Conservation (phyloP, 2,329 filamentous ascomycete genomes). For the Harringtonia lauricola region DNA sequence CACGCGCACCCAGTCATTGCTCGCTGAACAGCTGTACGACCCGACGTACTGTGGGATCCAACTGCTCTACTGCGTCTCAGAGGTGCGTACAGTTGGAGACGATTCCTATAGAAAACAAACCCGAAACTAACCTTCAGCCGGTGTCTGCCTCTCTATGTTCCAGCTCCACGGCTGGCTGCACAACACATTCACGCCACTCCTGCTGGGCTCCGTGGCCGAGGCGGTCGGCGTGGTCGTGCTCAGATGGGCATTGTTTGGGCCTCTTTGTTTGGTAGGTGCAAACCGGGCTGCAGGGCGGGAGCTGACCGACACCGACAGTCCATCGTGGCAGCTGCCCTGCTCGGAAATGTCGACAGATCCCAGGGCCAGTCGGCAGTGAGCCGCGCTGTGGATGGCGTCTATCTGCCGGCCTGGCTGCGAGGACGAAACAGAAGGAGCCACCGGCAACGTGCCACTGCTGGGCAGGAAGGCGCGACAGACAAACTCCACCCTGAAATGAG, state of each 20-base stretch:
- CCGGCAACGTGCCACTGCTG: too few relatives aligned
- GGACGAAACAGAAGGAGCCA: background rate
- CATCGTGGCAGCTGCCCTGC: slow-evolving; percentile 15
- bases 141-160: slow-evolving; percentile 45
- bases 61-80: slow-evolving; percentile 52
- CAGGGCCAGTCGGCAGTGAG: too few relatives aligned
- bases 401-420: background rate
- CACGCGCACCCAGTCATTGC: background rate
- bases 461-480: too few relatives aligned
- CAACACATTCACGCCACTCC: slow-evolving; percentile 48
- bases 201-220: slow-evolving; percentile 44
- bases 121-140: slow-evolving; percentile 20
- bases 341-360: slow-evolving; percentile 21
- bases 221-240: slow-evolving; percentile 47
- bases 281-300: too few relatives aligned
- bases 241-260: slow-evolving; percentile 50
- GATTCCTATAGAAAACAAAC: slow-evolving; percentile 11
- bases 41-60: slow-evolving; percentile 40
- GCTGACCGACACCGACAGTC: too few relatives aligned
- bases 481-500: too few relatives aligned
- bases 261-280: slow-evolving; percentile 14
- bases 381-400: too few relatives aligned
- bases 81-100: slow-evolving; percentile 51
- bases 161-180: slow-evolving; percentile 50
- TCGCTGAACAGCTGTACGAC: slow-evolving; percentile 15